Percentiles rank a stretch among this genome's conserved stretches.
Evolutionary conservation across 768 basidiomycete species (phyloP).

Genomic region (Mrakia blollopis): DNA sequence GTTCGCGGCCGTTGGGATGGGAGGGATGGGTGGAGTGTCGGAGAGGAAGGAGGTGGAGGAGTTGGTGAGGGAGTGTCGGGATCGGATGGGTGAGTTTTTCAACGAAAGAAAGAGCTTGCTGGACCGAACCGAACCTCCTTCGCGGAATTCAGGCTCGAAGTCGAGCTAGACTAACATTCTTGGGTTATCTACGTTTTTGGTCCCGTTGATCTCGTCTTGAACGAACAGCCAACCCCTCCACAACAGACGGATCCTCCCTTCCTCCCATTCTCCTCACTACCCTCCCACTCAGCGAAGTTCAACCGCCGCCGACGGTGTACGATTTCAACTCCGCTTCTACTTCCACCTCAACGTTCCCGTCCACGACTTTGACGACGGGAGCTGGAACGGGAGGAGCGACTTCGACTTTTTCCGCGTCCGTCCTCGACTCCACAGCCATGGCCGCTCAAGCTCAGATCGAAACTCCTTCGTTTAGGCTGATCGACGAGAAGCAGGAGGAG

Average conservation of each 20-base stretch:
- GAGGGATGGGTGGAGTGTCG: background rate
- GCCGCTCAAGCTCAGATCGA: constrained; percentile 3
- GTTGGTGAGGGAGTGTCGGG: constrained; percentile 26
- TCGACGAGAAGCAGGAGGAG: background rate
- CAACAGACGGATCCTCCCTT: background rate
- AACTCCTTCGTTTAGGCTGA: background rate
- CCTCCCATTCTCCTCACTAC: constrained; percentile 6
- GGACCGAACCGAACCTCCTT: no score
- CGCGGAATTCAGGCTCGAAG: no score
- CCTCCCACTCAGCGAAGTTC: background rate
- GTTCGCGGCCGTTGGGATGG: background rate
- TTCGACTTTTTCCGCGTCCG: background rate
- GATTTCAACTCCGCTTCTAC: constrained; percentile 7
- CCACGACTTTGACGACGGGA: background rate
- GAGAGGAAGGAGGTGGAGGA: constrained; percentile 30
- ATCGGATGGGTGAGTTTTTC: constrained; percentile 30
- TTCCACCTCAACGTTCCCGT: no score
- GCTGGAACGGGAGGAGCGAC: background rate
- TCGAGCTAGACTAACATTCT: background rate
- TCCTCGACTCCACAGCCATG: background rate
- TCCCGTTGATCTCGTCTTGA: background rate
- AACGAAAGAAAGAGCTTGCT: no score
- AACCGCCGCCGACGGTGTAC: background rate
- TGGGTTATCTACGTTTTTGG: background rate
- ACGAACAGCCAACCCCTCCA: background rate